Evolutionary conservation across 805 yeast species (phyloP).

Genomic region (Candida suzukii): DNA sequence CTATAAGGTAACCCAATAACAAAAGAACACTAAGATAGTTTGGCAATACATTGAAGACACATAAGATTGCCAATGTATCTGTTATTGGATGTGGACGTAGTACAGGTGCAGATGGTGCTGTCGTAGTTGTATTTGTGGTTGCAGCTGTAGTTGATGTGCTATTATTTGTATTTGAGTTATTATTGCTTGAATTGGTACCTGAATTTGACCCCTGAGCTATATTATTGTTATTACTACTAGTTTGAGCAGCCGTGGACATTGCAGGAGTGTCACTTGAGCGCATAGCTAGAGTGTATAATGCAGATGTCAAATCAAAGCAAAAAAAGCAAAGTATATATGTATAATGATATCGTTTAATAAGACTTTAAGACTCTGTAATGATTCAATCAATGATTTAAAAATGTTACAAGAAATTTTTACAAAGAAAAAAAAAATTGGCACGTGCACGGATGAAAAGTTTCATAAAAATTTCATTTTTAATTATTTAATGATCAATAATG

Average conservation of each 20-base stretch:
- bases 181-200: background rate
- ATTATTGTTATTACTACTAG: background rate
- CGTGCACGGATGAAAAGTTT: too few species aligned
- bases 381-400: too few species aligned
- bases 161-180: background rate
- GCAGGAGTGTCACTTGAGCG: too few species aligned
- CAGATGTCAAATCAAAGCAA: too few species aligned
- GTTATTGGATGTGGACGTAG: conserved; percentile 18
- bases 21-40: conserved; percentile 17
- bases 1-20: conserved; percentile 13
- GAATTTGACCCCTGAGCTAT: background rate
- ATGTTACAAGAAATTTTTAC: too few species aligned
- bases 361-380: too few species aligned
- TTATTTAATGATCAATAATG: too few species aligned
- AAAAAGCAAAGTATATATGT: too few species aligned
- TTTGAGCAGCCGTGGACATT: background rate
- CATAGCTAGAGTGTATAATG: too few species aligned
- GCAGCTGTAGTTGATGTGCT: background rate
- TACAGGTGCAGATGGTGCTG: background rate
- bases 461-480: too few species aligned
- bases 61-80: conserved; percentile 21
- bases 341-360: too few species aligned
- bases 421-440: too few species aligned
- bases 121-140: background rate
- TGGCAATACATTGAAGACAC: conserved; percentile 21